phyloP scores from a whole-genome alignment of 345 rosid genomes.

The Pelargonium nanum region DNA sequence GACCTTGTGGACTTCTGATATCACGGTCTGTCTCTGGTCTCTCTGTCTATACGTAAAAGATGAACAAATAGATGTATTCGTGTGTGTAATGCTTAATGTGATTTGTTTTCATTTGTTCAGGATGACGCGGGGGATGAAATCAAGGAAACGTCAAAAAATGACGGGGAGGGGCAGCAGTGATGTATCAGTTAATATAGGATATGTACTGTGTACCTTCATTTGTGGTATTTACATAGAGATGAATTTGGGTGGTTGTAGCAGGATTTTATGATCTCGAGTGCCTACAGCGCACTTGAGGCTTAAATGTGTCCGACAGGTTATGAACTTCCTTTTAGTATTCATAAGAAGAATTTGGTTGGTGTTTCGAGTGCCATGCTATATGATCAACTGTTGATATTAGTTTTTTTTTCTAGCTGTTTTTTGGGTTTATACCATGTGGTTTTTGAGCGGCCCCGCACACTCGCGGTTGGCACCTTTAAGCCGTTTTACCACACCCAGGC shows the following conservation, averaged over 20 bases:
- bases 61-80: neutral
- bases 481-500: too few relatives aligned
- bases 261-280: neutral
- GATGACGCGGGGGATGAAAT: slow-evolving; percentile 85
- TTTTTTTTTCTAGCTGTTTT: too few relatives aligned
- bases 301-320: neutral
- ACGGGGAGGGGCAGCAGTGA: slow-evolving; percentile 48
- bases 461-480: too few relatives aligned
- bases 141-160: slow-evolving; percentile 71
- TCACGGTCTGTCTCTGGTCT: slow-evolving; percentile 37
- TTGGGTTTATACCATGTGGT: too few relatives aligned
- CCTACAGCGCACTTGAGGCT: neutral
- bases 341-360: neutral
- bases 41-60: neutral
- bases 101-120: slow-evolving; percentile 19
- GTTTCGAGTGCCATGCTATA: neutral
- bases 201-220: neutral
- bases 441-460: too few relatives aligned
- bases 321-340: neutral
- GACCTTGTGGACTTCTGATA: slow-evolving; percentile 97
- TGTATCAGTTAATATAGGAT: slow-evolving; percentile 6
- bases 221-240: neutral
- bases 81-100: neutral
- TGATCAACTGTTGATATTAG: too few relatives aligned
- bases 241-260: neutral